Conservation (phyloP, 2,329 filamentous ascomycete genomes). For the Pseudogymnoascus sp. region DNA sequence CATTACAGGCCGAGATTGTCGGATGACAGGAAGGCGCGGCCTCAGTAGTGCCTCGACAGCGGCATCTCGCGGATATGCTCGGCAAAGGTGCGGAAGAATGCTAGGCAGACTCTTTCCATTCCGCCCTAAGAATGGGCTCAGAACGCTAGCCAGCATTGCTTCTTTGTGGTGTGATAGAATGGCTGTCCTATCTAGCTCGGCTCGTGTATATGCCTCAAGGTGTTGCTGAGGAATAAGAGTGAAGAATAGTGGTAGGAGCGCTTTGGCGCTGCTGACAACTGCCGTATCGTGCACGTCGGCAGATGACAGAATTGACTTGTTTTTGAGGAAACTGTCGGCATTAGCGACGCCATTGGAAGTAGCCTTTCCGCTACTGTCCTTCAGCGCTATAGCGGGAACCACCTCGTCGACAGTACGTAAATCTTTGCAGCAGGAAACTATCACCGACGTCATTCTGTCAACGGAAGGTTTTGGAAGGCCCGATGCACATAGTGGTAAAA, state of each 20-base stretch:
- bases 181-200: conserved; percentile 71
- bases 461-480: conserved; percentile 58
- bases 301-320: conserved; percentile 27
- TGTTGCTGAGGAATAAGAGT: conserved; percentile 54
- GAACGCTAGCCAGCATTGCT: conserved; percentile 71
- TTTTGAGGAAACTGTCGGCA: conserved; percentile 61
- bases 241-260: conserved; percentile 55
- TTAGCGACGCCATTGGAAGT: conserved; percentile 42
- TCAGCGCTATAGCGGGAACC: conserved; percentile 26
- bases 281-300: conserved; percentile 30
- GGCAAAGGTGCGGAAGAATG: conserved; percentile 70
- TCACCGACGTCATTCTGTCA: conserved; percentile 50
- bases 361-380: conserved; percentile 11
- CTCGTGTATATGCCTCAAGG: conserved; percentile 62
- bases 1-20: conserved; percentile 19
- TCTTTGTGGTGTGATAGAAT: conserved; percentile 60
- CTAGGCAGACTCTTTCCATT: conserved; percentile 59
- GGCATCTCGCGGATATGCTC: conserved; percentile 52
- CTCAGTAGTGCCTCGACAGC: conserved; percentile 62
- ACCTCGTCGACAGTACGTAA: conserved; percentile 44
- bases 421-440: conserved; percentile 66
- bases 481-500: conserved; percentile 55
- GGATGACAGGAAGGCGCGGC: conserved; percentile 39
- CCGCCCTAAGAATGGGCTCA: conserved; percentile 63
- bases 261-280: conserved; percentile 47